A percentile compares a stretch with the other conserved stretches of the same genome.
Conservation (phyloP, 345 rosid genomes). For the Citrus australasica region DNA sequence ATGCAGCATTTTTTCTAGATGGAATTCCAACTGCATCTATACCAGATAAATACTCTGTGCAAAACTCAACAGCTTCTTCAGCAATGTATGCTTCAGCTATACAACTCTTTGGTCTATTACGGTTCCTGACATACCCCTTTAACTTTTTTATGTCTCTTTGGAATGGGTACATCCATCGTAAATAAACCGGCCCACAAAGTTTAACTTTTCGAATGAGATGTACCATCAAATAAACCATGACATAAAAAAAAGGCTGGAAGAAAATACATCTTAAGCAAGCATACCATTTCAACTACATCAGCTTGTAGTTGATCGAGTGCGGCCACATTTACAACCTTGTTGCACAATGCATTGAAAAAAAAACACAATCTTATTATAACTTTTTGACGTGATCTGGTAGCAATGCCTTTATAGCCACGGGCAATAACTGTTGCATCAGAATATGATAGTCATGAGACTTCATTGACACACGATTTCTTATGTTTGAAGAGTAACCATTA, state of each 20-base stretch:
- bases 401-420: no score
- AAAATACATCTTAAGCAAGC: background rate
- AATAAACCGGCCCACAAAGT: background rate
- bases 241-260: background rate
- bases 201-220: background rate
- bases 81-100: no score
- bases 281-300: background rate
- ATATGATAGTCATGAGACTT: no score
- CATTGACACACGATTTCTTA: no score
- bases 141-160: background rate
- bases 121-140: background rate
- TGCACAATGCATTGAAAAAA: background rate
- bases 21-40: no score
- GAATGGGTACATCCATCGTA: background rate
- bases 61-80: no score
- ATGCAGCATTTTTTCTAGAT: no score
- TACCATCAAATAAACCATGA: background rate
- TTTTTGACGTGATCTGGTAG: no score
- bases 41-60: no score
- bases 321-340: background rate
- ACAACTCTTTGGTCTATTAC: background rate
- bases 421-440: no score
- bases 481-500: no score
- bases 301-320: background rate
- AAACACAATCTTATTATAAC: no score